These are phyloP conservation scores for Fusarium anthophilum DNA, from an alignment of 2,329 filamentous ascomycete genomes.

Conservation along the genomic window DNA sequence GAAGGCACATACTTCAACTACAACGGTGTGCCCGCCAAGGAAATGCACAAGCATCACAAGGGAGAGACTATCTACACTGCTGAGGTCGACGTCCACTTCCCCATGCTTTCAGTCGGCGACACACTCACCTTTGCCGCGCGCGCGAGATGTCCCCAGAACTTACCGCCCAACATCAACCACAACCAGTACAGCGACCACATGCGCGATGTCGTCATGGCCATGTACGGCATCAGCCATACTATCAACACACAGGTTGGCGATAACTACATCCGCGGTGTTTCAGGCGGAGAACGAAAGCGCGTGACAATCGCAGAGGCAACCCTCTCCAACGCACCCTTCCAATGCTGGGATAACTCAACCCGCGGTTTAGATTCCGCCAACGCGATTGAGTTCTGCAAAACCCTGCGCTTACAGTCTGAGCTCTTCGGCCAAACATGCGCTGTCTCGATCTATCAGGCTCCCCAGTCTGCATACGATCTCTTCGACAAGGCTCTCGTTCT, in stretches of 20 bases:
- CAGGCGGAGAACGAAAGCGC: conserved; percentile 80
- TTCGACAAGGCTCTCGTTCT: conserved; percentile 76
- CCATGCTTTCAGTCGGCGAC: conserved; percentile 70
- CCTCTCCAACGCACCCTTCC: conserved; percentile 58
- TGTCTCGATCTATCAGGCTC: conserved; percentile 67
- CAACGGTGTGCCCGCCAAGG: conserved; percentile 24
- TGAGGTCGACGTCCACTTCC: conserved; percentile 44
- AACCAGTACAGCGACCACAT: conserved; percentile 66
- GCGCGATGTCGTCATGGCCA: conserved; percentile 67
- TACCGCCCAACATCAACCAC: conserved; percentile 63
- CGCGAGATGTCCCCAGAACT: conserved; percentile 67
- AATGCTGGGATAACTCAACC: conserved; percentile 47
- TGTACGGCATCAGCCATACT: conserved; percentile 78
- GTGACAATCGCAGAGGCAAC: conserved; percentile 79
- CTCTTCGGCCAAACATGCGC: conserved; percentile 38
- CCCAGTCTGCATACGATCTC: conserved; percentile 66
- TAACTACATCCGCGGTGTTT: conserved; percentile 74
- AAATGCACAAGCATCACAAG: conserved; percentile 34
- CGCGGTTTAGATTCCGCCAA: conserved; percentile 45
- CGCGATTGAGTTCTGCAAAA: conserved; percentile 44
- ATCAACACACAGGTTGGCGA: conserved; percentile 77
- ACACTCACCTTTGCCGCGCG: conserved; percentile 71
- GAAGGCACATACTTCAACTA: conserved; percentile 44
- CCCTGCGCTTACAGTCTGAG: conserved; percentile 40
- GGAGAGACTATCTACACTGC: conserved; percentile 36